Evolutionary conservation across 768 basidiomycete genomes (phyloP).

Genomic region (Pisolithus albus): DNA sequence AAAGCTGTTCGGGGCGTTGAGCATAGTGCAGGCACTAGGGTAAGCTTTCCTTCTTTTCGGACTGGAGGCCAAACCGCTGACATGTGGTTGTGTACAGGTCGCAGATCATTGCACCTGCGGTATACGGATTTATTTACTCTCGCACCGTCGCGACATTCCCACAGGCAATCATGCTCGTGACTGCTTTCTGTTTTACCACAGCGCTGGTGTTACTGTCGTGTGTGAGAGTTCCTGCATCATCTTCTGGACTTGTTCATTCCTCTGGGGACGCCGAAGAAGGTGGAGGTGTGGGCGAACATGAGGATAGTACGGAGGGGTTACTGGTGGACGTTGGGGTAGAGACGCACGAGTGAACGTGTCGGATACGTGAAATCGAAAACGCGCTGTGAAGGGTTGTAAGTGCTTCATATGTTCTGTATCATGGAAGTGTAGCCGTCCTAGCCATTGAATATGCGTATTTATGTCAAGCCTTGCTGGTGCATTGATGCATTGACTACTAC

Average conservation of each 20-base stretch:
- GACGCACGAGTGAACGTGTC: no score
- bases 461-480: no score
- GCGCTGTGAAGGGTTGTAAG: no score
- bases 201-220: constrained; percentile 42
- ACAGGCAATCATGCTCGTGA: constrained; percentile 60
- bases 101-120: constrained; percentile 64
- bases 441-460: no score
- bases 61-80: background rate
- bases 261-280: background rate
- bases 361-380: no score
- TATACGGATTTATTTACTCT: constrained; percentile 68
- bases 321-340: no score
- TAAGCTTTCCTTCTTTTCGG: constrained; percentile 21
- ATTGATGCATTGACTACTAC: no score
- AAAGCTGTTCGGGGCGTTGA: constrained; percentile 72
- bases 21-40: constrained; percentile 67
- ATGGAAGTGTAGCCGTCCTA: no score
- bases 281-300: background rate
- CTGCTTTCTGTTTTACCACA: constrained; percentile 32
- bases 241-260: background rate
- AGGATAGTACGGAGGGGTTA: no score
- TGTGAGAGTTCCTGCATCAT: constrained; percentile 22
- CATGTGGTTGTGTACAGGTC: constrained; percentile 34
- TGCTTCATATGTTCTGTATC: no score
- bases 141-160: constrained; percentile 68